These are phyloP conservation scores for Tephrocybe sp. DNA, from an alignment of 768 basidiomycete species.

Conservation along the genomic window DNA sequence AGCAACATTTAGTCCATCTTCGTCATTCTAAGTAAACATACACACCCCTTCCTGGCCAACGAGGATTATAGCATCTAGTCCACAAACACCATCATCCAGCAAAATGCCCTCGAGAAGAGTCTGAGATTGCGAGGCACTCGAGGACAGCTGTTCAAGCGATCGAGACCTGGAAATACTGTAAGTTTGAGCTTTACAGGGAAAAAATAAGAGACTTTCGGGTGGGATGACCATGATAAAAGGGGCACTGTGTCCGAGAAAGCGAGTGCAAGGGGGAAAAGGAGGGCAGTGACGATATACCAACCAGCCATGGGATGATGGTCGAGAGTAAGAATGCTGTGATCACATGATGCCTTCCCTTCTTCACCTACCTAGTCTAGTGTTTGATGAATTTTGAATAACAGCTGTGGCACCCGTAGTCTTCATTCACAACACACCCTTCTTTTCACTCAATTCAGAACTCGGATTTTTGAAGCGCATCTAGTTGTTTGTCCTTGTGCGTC, in stretches of 20 bases:
- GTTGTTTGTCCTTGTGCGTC: too few species aligned
- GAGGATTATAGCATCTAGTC: constrained; percentile 64
- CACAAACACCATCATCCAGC: constrained; percentile 49
- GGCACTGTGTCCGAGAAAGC: constrained; percentile 67
- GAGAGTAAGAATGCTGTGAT: background rate
- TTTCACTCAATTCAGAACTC: too few species aligned
- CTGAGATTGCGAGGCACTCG: constrained; percentile 27
- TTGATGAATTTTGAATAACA: too few species aligned
- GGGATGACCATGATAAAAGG: constrained; percentile 71
- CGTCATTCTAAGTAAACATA: constrained; percentile 9
- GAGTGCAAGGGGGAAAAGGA: constrained; percentile 44
- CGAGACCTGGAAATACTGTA: constrained; percentile 38
- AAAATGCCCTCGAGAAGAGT: constrained; percentile 47
- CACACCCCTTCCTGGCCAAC: constrained; percentile 75
- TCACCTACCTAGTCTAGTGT: too few species aligned
- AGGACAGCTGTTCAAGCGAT: constrained; percentile 42
- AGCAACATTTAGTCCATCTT: constrained; percentile 1
- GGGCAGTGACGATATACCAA: constrained; percentile 41
- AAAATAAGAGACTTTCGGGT: constrained; percentile 40
- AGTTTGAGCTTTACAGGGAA: background rate
- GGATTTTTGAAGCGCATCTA: too few species aligned
- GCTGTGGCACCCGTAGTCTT: too few species aligned
- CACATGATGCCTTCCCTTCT: too few species aligned
- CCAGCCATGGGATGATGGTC: constrained; percentile 35
- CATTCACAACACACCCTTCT: too few species aligned